Base-by-base conservation (phyloP, 1,139 yeast genomes). In the Suzukiozyma palmioleophila region DNA sequence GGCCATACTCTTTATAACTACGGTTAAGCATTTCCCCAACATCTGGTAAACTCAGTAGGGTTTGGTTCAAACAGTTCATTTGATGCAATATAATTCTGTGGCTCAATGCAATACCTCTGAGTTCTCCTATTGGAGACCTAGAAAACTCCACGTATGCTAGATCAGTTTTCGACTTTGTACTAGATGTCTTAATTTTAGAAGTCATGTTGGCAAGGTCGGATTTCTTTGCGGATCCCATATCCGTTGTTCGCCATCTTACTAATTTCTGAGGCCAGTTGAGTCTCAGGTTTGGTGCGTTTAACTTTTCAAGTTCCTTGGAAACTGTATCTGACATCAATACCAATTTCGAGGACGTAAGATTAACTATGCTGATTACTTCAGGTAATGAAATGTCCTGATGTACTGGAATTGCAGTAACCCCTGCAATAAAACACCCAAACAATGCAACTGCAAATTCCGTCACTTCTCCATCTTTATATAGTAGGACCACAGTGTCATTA, bases 101-200 rank as follows among this genome's bases (percentile, higher is more conserved):
- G 26, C 94, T 84, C 56, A 94, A 75, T 1, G 95, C 96, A 31
- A 94, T 95, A 6, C 99, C 99, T 40, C 96, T 74, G 27, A 89
- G 64, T 50, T 90, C 95, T 2, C 97, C 97, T 14, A 87, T 78
- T 0, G 97, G 95, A 2, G 95, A 84, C 49, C 94, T 75, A 0
- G 95, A 81, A 56, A 85, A 94, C 60, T 94, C 98, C 21, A 94
- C 90, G 54, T 94, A 94, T 0, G 97, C 97, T 45, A 92, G 66
- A 54, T 87, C 95, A 10, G 63, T 54, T 32, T 51, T 56, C 21
- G 46, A 30, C 81, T 18, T 79, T 75, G 42, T 54, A 35, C 44
- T 49, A 35, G 48, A 52, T 26, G 44, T 47, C 38, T 55, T 52
- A 39, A 41, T 44, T 37, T 57, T 64, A 4, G 61, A 45, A 18